Percentiles rank a stretch among this genome's conserved stretches.
phyloP scores from a whole-genome alignment of 495 filamentous ascomycete species.

The Collariella sp. region DNA sequence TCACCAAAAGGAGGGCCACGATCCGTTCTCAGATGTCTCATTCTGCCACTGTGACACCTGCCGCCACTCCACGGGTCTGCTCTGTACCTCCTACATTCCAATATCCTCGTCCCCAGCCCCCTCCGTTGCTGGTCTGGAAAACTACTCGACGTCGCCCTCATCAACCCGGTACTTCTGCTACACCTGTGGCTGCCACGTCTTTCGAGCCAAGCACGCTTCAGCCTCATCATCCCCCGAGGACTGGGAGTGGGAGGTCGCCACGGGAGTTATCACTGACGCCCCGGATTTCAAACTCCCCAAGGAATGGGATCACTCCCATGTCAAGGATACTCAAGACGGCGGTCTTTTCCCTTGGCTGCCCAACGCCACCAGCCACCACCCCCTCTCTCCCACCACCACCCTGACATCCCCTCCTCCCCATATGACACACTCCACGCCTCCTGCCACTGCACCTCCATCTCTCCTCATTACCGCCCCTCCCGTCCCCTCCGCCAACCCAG shows the following conservation, averaged over 20 bases:
- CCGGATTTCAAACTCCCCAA: slow-evolving; percentile 11
- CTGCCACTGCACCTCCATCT: slow-evolving; percentile 36
- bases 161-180: slow-evolving; percentile 51
- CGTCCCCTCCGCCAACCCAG: slow-evolving; percentile 13
- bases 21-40: slow-evolving; percentile 7
- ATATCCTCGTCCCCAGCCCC: slow-evolving; percentile 17
- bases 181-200: slow-evolving; percentile 60
- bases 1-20: slow-evolving; percentile 10
- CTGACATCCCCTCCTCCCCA: background rate
- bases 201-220: slow-evolving; percentile 20
- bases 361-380: slow-evolving; percentile 4
- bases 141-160: slow-evolving; percentile 41
- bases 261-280: slow-evolving; percentile 24
- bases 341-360: slow-evolving; percentile 47
- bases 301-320: slow-evolving; percentile 39
- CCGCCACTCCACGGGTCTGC: slow-evolving; percentile 49
- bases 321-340: slow-evolving; percentile 48
- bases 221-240: slow-evolving; percentile 1
- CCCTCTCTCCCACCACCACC: background rate
- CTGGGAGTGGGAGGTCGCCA: slow-evolving; percentile 29
- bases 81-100: slow-evolving; percentile 47
- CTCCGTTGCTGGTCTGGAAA: slow-evolving; percentile 32
- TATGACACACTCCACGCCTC: slow-evolving; percentile 26
- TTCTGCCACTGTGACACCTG: slow-evolving; percentile 61
- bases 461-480: slow-evolving; percentile 37